Evolutionary conservation across 73 alveolate genomes (phyloP).

Genomic region (Paramecium sonneborni): DNA sequence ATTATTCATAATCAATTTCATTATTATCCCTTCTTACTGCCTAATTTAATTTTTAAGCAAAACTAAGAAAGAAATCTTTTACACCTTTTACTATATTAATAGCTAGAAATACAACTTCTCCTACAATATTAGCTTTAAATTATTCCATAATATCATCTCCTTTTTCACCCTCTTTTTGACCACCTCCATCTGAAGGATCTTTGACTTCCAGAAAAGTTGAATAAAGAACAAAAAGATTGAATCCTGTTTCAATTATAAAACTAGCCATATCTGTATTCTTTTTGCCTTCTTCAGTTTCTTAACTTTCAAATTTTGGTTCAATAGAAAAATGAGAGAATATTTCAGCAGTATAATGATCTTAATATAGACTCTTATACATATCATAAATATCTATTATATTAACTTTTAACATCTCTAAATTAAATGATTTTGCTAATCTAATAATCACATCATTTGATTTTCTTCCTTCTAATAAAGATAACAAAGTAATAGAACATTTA

Average conservation of each 20-base stretch:
- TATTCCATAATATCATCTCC: constrained; percentile 65
- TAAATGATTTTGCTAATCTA: constrained; percentile 67
- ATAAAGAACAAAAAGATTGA: constrained; percentile 58
- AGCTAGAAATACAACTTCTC: constrained; percentile 43
- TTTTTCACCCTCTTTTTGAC: constrained; percentile 16
- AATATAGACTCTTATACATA: background rate
- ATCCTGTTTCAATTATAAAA: constrained; percentile 71
- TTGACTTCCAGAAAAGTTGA: constrained; percentile 63
- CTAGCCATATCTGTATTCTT: constrained; percentile 25
- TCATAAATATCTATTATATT: constrained; percentile 65
- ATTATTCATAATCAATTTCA: constrained; percentile 50
- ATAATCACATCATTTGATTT: constrained; percentile 66
- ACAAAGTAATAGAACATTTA: constrained; percentile 68
- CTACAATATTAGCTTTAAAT: constrained; percentile 39
- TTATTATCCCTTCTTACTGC: constrained; percentile 43
- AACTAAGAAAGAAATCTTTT: constrained; percentile 24
- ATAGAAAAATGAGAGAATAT: constrained; percentile 51
- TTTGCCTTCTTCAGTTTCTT: background rate
- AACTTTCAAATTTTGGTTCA: constrained; percentile 54
- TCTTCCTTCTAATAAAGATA: constrained; percentile 71
- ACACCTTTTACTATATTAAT: constrained; percentile 34
- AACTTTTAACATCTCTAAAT: constrained; percentile 66
- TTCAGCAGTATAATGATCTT: constrained; percentile 51
- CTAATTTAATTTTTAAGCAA: constrained; percentile 53
- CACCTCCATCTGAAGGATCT: constrained; percentile 57